These are phyloP conservation scores for Jatropha podagrica DNA, from an alignment of 441 rosid genomes.

Conservation along the genomic window DNA sequence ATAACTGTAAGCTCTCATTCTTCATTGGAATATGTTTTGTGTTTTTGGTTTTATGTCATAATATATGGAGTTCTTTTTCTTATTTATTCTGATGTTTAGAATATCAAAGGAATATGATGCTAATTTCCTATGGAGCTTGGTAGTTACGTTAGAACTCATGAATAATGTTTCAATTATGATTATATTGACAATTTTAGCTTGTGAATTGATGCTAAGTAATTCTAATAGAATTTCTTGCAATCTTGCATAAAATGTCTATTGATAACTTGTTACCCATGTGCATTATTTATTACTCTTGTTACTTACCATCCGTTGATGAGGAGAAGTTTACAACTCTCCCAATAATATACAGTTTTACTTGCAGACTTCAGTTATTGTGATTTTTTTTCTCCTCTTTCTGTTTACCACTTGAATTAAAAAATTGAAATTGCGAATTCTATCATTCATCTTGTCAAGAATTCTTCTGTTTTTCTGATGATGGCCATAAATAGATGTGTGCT, in stretches of 20 bases:
- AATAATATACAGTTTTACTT: conserved; percentile 21
- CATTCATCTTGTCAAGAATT: not conserved
- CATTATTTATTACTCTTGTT: conserved; percentile 31
- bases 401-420: conserved; percentile 1
- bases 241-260: conserved; percentile 21
- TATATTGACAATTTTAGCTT: not conserved
- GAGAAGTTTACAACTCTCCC: conserved; percentile 6
- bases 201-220: conserved; percentile 22
- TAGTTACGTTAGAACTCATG: not conserved
- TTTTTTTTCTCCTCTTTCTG: conserved; percentile 17
- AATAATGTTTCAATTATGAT: not conserved
- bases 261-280: conserved; percentile 38
- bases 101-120: conserved; percentile 6
- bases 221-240: conserved; percentile 29
- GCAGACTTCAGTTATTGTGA: conserved; percentile 9
- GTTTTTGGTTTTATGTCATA: not conserved
- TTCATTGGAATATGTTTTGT: not conserved
- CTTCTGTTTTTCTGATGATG: not conserved
- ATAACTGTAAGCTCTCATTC: conserved; percentile 52
- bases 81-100: not conserved
- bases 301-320: conserved; percentile 13
- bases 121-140: not conserved
- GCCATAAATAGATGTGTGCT: conserved; percentile 1
- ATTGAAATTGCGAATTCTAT: not conserved
- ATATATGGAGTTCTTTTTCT: not conserved